Percentiles rank a stretch among this genome's conserved stretches.
Conservation (phyloP, 2,329 filamentous ascomycete species). For the Magnaporthales sp. region DNA sequence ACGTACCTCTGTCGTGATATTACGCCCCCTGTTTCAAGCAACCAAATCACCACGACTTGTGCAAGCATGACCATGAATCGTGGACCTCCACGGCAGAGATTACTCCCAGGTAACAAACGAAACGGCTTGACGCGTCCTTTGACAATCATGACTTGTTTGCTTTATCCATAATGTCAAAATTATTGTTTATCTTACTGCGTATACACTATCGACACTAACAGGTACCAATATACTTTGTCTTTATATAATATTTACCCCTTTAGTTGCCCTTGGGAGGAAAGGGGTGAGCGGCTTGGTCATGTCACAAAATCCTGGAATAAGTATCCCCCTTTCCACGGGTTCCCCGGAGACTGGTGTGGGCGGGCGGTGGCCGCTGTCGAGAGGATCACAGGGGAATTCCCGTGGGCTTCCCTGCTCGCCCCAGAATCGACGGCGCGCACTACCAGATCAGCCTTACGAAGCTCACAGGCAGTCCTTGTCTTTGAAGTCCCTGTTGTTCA, state of each 20-base stretch:
- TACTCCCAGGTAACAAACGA: background rate
- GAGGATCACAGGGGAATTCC: background rate
- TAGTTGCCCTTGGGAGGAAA: too few relatives aligned
- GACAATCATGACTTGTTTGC: background rate
- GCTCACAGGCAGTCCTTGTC: slow-evolving; percentile 1
- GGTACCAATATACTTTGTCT: too few relatives aligned
- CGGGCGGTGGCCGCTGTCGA: background rate
- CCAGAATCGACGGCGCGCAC: background rate
- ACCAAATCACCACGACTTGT: background rate
- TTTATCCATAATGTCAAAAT: background rate
- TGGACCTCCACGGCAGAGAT: background rate
- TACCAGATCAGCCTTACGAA: background rate
- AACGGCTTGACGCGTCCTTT: background rate
- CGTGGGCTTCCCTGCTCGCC: background rate
- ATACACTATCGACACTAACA: too few relatives aligned
- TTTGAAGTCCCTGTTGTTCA: background rate
- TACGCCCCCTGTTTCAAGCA: background rate
- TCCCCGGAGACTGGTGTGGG: background rate
- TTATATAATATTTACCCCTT: too few relatives aligned
- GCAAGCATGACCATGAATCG: background rate
- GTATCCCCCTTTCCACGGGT: background rate
- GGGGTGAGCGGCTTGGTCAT: background rate
- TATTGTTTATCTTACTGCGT: background rate
- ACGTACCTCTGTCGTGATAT: background rate
- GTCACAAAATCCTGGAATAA: background rate